Percentiles rank a stretch among this genome's conserved stretches.
phyloP scores from a whole-genome alignment of 2,329 filamentous ascomycete species.

The Salinomyces thailandicus region DNA sequence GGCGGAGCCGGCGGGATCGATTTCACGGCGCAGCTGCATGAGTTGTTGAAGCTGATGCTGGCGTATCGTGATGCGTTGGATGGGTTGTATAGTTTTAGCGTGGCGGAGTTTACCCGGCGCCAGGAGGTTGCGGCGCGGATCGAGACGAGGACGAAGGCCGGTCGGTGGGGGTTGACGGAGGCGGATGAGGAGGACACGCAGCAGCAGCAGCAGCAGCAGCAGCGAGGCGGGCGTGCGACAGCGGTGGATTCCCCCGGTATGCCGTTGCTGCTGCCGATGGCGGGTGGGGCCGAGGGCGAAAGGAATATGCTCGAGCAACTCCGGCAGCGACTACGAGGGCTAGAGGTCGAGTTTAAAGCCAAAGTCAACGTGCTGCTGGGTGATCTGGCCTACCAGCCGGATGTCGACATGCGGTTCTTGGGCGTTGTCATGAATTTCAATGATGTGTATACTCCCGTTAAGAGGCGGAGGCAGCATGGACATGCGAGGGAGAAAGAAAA shows the following conservation, averaged over 20 bases:
- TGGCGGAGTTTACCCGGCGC: conserved; percentile 85
- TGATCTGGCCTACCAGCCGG: conserved; percentile 84
- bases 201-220: conserved; percentile 13
- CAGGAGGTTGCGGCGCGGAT: conserved; percentile 72
- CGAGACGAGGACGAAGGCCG: conserved; percentile 54
- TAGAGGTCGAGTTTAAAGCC: conserved; percentile 66
- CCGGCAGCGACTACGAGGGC: conserved; percentile 58
- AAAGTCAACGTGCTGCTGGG: conserved; percentile 74
- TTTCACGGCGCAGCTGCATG: conserved; percentile 84
- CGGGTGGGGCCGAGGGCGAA: conserved; percentile 31
- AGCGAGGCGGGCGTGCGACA: conserved; percentile 5
- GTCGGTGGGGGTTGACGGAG: conserved; percentile 54
- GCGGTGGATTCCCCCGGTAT: conserved; percentile 34
- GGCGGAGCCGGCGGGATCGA: conserved; percentile 48
- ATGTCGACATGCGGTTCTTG: conserved; percentile 90
- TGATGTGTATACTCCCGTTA: conserved; percentile 76
- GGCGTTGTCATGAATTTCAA: conserved; percentile 99
- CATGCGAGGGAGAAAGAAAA: conserved; percentile 4
- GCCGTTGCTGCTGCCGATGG: conserved; percentile 28
- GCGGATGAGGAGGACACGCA: conserved; percentile 32
- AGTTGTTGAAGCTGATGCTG: conserved; percentile 88
- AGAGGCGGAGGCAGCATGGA: conserved; percentile 46
- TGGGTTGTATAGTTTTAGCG: conserved; percentile 85
- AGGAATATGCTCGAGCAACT: conserved; percentile 65
- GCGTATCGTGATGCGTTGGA: conserved; percentile 88